These are phyloP conservation scores for Brassica cretica DNA, from an alignment of 345 rosid genomes.

Conservation along the genomic window DNA sequence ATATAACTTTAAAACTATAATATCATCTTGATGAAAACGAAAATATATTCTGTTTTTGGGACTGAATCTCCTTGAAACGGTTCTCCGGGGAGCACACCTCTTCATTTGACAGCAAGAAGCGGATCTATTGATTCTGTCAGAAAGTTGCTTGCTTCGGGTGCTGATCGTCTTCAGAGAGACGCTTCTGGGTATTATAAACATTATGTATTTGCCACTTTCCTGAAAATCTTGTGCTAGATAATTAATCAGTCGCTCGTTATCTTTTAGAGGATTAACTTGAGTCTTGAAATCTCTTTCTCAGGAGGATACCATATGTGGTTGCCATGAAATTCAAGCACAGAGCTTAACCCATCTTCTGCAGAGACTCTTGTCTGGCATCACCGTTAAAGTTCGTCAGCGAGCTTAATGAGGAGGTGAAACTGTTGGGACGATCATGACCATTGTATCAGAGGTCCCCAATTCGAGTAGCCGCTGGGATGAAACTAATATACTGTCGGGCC, in stretches of 20 bases:
- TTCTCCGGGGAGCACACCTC: constrained; percentile 91
- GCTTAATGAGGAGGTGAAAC: constrained; percentile 52
- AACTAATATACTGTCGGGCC: no score
- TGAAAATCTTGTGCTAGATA: not conserved
- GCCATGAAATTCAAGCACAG: constrained; percentile 77
- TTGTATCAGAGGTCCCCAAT: no score
- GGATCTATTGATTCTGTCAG: constrained; percentile 96
- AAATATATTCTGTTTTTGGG: no score
- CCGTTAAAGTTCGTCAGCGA: constrained; percentile 96
- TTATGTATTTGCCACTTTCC: not conserved
- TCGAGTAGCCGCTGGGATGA: no score
- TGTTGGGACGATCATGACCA: no score
- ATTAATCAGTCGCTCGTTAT: not conserved
- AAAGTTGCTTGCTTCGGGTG: constrained; percentile 94
- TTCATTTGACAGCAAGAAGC: constrained; percentile 97
- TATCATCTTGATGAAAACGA: no score
- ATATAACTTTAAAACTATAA: no score
- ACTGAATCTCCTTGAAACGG: constrained; percentile 39
- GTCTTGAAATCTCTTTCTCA: constrained; percentile 32
- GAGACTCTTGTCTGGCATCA: constrained; percentile 97
- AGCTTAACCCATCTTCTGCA: constrained; percentile 85
- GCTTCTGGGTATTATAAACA: constrained; percentile 64
- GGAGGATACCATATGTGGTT: constrained; percentile 87
- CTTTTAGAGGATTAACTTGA: no score
- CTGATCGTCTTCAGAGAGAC: constrained; percentile 96